phyloP scores from a whole-genome alignment of 306 rosid species.

The Dryas octopetala region DNA sequence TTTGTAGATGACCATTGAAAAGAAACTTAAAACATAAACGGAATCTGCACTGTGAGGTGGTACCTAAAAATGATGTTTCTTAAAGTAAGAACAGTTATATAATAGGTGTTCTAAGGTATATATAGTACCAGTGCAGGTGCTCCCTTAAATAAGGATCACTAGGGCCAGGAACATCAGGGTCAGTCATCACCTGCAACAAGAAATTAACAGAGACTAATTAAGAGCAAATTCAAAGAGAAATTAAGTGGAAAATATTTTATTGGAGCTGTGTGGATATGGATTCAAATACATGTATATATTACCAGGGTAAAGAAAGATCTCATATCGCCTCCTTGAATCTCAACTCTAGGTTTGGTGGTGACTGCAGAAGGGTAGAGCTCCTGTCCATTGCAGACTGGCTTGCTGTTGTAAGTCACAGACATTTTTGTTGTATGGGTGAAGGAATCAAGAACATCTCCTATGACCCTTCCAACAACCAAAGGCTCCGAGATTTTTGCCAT shows the following conservation, averaged over 20 bases:
- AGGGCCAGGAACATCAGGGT: constrained; percentile 90
- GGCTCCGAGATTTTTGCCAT: constrained; percentile 60
- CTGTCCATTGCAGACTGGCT: constrained; percentile 69
- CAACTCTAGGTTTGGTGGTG: constrained; percentile 61
- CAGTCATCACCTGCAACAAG: constrained; percentile 65
- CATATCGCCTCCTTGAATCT: constrained; percentile 74
- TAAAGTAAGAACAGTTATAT: too few species aligned
- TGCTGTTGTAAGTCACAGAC: constrained; percentile 51
- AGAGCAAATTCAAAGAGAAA: too few species aligned
- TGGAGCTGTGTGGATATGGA: too few species aligned
- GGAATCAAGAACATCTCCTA: constrained; percentile 81
- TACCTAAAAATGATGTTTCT: too few species aligned
- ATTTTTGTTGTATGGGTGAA: constrained; percentile 58
- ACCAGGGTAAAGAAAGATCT: constrained; percentile 88
- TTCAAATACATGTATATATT: not conserved
- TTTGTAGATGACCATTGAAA: too few species aligned
- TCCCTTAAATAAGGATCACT: constrained; percentile 88
- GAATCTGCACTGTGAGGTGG: too few species aligned
- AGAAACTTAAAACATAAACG: too few species aligned
- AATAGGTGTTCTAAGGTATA: too few species aligned
- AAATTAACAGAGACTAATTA: not conserved
- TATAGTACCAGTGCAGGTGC: constrained; percentile 74
- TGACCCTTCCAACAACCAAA: constrained; percentile 67
- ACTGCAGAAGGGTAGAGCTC: constrained; percentile 74
- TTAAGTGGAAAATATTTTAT: too few species aligned